Evolutionary conservation across 164 flowering plant genomes (phyloP).

Genomic region (Cinnamomum micranthum): DNA sequence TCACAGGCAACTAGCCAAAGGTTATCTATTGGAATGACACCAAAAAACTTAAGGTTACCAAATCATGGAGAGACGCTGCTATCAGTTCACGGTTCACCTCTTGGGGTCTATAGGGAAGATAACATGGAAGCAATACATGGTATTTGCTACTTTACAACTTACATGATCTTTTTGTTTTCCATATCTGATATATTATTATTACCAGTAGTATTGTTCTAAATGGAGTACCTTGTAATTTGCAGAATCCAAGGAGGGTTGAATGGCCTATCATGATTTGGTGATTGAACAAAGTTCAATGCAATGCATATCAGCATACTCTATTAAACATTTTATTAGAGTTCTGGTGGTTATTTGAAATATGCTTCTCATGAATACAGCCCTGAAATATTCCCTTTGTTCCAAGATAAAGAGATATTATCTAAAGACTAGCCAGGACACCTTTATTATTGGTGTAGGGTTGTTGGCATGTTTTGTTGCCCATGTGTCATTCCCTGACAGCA

Average conservation of each 20-base stretch:
- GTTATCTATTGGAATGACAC: conserved; percentile 73
- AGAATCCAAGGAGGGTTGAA: conserved; percentile 6
- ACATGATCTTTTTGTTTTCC: not conserved
- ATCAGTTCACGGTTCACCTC: conserved; percentile 86
- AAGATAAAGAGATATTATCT: not conserved
- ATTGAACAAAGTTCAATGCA: no score
- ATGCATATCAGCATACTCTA: not conserved
- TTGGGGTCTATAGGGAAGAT: conserved; percentile 80
- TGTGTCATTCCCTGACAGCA: not conserved
- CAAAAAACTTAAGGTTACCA: conserved; percentile 69
- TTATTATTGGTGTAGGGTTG: not conserved
- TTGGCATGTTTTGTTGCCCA: not conserved
- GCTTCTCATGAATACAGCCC: not conserved
- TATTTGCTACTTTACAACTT: not conserved
- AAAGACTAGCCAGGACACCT: not conserved
- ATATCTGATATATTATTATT: not conserved
- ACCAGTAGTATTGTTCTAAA: no score
- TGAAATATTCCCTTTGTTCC: not conserved
- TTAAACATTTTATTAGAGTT: no score
- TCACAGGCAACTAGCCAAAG: conserved; percentile 50
- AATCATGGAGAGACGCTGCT: conserved; percentile 86
- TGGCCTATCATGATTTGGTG: no score
- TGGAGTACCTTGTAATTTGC: not conserved
- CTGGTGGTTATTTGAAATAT: not conserved
- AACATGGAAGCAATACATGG: conserved; percentile 76